phyloP scores from a whole-genome alignment of 257 asterid species.

The Thymus quinquecostatus region DNA sequence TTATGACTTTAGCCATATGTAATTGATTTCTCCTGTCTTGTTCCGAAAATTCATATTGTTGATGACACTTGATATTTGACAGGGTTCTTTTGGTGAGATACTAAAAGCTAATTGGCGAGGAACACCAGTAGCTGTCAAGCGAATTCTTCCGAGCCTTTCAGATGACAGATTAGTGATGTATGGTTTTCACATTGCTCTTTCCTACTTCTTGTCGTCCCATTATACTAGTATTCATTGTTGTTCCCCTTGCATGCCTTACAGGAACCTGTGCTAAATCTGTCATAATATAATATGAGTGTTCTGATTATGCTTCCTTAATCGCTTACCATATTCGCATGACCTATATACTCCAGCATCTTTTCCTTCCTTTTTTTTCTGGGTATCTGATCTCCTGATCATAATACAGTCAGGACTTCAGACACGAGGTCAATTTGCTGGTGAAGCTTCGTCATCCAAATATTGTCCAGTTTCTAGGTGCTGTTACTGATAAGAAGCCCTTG shows the following conservation, averaged over 20 bases:
- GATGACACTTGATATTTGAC: conserved; percentile 40
- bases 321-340: conserved; percentile 1
- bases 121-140: conserved; percentile 99
- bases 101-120: conserved; percentile 96
- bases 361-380: conserved; percentile 7
- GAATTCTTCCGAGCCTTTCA: conserved; percentile 97
- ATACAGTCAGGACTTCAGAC: conserved; percentile 96
- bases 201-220: conserved; percentile 11
- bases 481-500: conserved; percentile 89
- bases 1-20: conserved; percentile 5
- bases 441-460: conserved; percentile 99
- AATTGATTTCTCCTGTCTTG: conserved; percentile 7
- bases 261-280: conserved; percentile 24
- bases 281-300: neutral
- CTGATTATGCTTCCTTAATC: conserved; percentile 20
- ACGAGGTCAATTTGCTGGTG: conserved; percentile 96
- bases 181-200: conserved; percentile 34
- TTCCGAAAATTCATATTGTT: conserved; percentile 31
- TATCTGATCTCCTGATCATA: conserved; percentile 32
- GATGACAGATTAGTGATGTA: conserved; percentile 98
- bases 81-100: conserved; percentile 99
- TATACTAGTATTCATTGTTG: neutral
- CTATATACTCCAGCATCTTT: conserved; percentile 28
- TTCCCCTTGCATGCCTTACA: conserved; percentile 24
- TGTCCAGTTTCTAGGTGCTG: conserved; percentile 99